These are phyloP conservation scores for Ceratocystis papillata DNA, from an alignment of 2,329 filamentous ascomycete genomes.

Conservation along the genomic window DNA sequence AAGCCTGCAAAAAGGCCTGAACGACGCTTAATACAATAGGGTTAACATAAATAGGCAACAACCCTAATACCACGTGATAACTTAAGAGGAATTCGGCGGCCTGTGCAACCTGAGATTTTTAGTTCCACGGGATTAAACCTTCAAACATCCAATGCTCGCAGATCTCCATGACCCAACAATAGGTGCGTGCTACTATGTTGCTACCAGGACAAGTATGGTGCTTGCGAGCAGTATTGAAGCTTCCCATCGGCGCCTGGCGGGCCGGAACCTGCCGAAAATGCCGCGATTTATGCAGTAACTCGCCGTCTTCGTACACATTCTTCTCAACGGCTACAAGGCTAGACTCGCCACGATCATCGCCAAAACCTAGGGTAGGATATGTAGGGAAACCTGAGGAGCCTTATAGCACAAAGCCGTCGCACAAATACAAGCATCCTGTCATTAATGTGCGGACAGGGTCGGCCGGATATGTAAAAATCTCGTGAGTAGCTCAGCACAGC, in stretches of 20 bases:
- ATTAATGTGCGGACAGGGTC: conserved; percentile 40
- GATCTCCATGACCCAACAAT: not conserved
- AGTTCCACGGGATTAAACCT: not conserved
- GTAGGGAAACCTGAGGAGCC: no score
- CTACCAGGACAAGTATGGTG: not conserved
- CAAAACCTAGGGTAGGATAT: not conserved
- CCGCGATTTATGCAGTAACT: not conserved
- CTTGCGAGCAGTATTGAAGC: not conserved
- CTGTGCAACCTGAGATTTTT: conserved; percentile 3
- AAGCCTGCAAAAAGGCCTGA: not conserved
- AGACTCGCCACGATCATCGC: not conserved
- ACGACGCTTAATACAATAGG: not conserved
- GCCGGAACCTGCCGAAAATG: not conserved
- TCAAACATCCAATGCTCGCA: not conserved
- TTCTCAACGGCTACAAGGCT: not conserved
- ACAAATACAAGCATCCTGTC: not conserved
- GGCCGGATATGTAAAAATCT: conserved; percentile 40
- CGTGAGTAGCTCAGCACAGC: conserved; percentile 34
- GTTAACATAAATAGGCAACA: not conserved
- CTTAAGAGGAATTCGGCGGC: not conserved
- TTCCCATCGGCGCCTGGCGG: not conserved
- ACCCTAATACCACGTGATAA: not conserved
- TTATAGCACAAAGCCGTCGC: not conserved
- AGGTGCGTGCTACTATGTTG: not conserved
- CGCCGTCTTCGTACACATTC: not conserved